Evolutionary conservation across 2,329 filamentous ascomycete species (phyloP), one percentile per base, ranked within the genome.

Genomic region (Bipolaris oryzae): DNA sequence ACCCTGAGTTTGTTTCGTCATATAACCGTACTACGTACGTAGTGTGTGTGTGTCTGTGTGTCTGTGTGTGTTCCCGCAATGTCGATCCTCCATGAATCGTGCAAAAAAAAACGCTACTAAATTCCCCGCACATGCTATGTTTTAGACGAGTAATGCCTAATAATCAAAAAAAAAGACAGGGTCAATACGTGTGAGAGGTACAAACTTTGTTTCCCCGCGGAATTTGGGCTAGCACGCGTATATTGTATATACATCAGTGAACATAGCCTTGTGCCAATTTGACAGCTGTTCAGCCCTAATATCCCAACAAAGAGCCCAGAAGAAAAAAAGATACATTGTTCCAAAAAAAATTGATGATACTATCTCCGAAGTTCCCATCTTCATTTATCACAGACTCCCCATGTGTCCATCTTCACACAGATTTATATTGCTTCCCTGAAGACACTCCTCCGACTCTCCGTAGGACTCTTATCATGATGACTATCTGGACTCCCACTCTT

Each of bases 381-480:
- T 9, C 3, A n/a, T 18, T 25, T 25, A 9, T 13, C 6, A 16
- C 13, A 25, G 15, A 23, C 31, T 21, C 43, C 13, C 18, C 9
- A 11, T 13, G 11, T 20, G 13, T 6, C 9, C 15, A 15, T 9
- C 15, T 5, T 20, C 15, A 18, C 16, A 3, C 1, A 28, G 7
- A 28, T 28, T 43, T 57, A 90, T 71, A 91, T 83, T 60, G 89
- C 83, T 78, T 92, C 89, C 57, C 82, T 81, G 69, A 91, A 92
- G 62, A 89, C 82, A 58, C 87, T 90, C 72, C 84, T 83, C 75
- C 88, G 81, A 51, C 71, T 73, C 78, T 89, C 88, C 7, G 84
- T 84, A n/a, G 86, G 85, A 71, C 86, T 89, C 54, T 84, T 89
- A 54, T 84, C 79, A 33, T 57, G 60, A 50, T 57, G 60, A 50